phyloP scores from a whole-genome alignment of 192 early-diverging fungal genomes.

The Polychytrium aggregatum region DNA sequence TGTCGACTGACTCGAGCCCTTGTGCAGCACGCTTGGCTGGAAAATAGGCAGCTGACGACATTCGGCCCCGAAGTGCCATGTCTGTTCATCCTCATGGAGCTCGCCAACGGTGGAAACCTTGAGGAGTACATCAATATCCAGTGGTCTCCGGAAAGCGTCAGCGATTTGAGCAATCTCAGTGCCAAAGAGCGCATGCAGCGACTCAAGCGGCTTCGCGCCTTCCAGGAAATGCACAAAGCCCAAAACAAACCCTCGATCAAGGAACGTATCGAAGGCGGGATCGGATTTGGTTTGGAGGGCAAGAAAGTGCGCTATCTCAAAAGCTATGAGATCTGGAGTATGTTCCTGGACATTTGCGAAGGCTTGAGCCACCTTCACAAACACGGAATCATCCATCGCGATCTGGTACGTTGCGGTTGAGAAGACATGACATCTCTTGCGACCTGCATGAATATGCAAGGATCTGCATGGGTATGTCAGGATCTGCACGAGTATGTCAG shows the following conservation, averaged over 20 bases:
- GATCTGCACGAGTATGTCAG: too few species aligned
- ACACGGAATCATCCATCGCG: conserved; percentile 83
- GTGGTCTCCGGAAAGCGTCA: conserved; percentile 28
- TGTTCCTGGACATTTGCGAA: conserved; percentile 86
- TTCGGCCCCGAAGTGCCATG: conserved; percentile 86
- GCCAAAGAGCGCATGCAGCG: conserved; percentile 2
- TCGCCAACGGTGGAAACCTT: conserved; percentile 86
- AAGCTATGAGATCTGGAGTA: conserved; percentile 60
- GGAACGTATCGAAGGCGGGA: conserved; percentile 19
- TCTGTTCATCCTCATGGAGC: conserved; percentile 88
- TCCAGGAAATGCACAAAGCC: too few species aligned
- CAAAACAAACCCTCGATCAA: too few species aligned
- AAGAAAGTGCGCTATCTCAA: conserved; percentile 27
- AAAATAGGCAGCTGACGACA: conserved; percentile 61
- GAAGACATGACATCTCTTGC: too few species aligned
- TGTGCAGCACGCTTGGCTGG: conserved; percentile 92
- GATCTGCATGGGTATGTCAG: too few species aligned
- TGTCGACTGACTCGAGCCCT: neutral
- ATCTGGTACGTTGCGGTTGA: conserved; percentile 39
- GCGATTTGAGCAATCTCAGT: neutral
- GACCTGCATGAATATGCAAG: too few species aligned
- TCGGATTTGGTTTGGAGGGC: conserved; percentile 16
- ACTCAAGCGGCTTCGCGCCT: conserved; percentile 7
- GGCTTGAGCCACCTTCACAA: conserved; percentile 82
- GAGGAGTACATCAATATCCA: conserved; percentile 76